These are phyloP conservation scores for Dactylonectria macrodidyma DNA, from an alignment of 2,329 filamentous ascomycete genomes.

Conservation along the genomic window DNA sequence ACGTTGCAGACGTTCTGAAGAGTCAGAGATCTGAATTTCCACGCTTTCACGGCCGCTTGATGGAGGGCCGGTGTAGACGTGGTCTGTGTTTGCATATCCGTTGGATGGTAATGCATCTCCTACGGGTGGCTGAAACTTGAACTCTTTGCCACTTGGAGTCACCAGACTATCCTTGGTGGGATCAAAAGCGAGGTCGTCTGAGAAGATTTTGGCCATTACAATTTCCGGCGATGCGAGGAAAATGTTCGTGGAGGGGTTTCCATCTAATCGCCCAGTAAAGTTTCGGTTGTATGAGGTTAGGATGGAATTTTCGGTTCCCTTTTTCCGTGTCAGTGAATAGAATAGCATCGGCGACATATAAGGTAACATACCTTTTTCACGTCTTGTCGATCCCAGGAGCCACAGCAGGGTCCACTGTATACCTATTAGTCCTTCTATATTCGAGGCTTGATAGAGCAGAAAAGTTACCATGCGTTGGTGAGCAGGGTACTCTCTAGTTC, in stretches of 20 bases:
- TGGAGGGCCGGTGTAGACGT: constrained; percentile 96
- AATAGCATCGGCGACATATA: neutral
- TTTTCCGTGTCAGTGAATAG: constrained; percentile 80
- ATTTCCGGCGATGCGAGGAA: constrained; percentile 94
- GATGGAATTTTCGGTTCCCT: constrained; percentile 96
- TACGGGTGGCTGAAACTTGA: constrained; percentile 83
- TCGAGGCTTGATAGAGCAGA: too few species aligned
- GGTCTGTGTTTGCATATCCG: constrained; percentile 64
- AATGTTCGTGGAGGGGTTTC: constrained; percentile 93
- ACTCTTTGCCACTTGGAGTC: constrained; percentile 81
- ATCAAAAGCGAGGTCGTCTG: constrained; percentile 75
- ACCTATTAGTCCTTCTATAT: too few species aligned
- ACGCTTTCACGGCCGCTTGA: constrained; percentile 80
- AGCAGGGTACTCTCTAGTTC: constrained; percentile 54
- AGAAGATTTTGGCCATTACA: constrained; percentile 74
- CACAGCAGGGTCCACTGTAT: constrained; percentile 82
- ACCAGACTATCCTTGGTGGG: constrained; percentile 78
- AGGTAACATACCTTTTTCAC: neutral
- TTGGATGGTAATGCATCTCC: constrained; percentile 79
- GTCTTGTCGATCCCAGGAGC: constrained; percentile 89
- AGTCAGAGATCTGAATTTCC: constrained; percentile 85
- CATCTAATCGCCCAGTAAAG: constrained; percentile 98
- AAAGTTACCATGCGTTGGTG: constrained; percentile 83
- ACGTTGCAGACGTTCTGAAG: constrained; percentile 94
- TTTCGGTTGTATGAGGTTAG: constrained; percentile 99